Evolutionary conservation across 495 filamentous ascomycete species (phyloP), one percentile per base, ranked within the genome.

Genomic region (Neurospora discreta): DNA sequence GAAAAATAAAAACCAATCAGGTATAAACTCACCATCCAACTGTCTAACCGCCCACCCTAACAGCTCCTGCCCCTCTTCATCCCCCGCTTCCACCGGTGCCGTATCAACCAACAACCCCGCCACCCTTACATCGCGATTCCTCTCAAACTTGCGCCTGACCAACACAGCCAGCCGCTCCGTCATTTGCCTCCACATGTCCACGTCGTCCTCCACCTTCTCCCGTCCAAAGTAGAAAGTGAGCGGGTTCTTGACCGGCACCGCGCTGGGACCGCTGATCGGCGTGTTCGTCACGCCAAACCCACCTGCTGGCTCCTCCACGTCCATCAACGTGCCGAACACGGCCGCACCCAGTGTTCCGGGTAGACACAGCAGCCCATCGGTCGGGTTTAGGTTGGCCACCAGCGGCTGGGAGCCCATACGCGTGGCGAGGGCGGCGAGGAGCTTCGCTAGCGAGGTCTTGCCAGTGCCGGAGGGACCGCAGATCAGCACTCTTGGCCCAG

Each of bases 221-320:
- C 92, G 83, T 11, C 94, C 94, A 80, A 93, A 94, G 75, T 92
- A 92, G 76, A 97, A 98, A n/a, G 94, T 92, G 70, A 98, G 81
- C 23, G 96, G 96, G 74, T 95, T 82, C 82, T 97, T 98, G 33
- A 97, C 92, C 1, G 95, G 93, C 18, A 95, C 87, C 15, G 89
- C 87, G 73, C 90, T 95, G 8, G 96, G 94, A 3, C 94, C 95
- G 71, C 90, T 95, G 74, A 93, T 97, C 1, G 95, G 94, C 77
- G 91, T 94, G 77, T 85, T 71, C 46, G 93, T 92, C 87, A 93
- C 74, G 43, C 96, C 96, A 87, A 93, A 97, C 4, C 94, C 94
- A 69, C 95, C 91, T 76, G 93, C 92, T 1, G 77, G 75, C 5
- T 79, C 75, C 75, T 80, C 79, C 1, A 97, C 87, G 78, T 98